Evolutionary conservation across 345 rosid genomes (phyloP), one percentile per base, ranked within the genome.

Genomic region (Eucalyptus tenuipes): DNA sequence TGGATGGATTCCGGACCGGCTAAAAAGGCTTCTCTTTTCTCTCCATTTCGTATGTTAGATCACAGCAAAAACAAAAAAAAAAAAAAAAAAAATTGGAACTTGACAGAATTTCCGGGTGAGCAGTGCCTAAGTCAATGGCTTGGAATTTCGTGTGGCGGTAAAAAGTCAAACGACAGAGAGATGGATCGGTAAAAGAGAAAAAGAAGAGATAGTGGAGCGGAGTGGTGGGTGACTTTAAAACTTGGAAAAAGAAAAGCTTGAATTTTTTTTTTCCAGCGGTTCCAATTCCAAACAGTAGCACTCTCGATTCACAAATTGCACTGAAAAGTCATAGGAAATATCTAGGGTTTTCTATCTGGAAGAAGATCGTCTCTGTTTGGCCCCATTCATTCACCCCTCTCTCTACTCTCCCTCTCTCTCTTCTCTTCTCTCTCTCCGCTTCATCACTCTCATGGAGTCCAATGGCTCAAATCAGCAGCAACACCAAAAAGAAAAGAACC

Each of bases 371-470:
- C 81, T 37, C 42, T 37, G 81, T 37, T 37, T 17, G 81, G 81
- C 81, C 81, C 45, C 81, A 71, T 71, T 71, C 81, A 18, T 18
- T 71, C 81, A 71, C 45, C 45, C 16, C 75, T 7, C 75, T n/a
- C 37, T 64, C 33, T 14, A n/a, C 44, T 66, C 13, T 68, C 80
- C 33, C 75, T 64, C 75, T 64, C 71, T 66, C 81, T 17, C 81
- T 33, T 11, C 5, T 9, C 2, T 5, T 37, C 45, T 37, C 81
- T 71, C 25, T 18, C 24, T 71, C 42, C 18, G 71, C 68, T 66
- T 53, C 48, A 47, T 71, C 44, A 52, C 89, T 91, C 85, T 79
- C 91, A 93, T 94, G 95, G 97, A 95, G 90, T 92, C 94, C 91
- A 92, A 91, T 86, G 90, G 87, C 89, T 91, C 92, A 59, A 91